Evolutionary conservation across 2,329 filamentous ascomycete species (phyloP), one percentile per base, ranked within the genome.

Genomic region (Epichloe uncinata): DNA sequence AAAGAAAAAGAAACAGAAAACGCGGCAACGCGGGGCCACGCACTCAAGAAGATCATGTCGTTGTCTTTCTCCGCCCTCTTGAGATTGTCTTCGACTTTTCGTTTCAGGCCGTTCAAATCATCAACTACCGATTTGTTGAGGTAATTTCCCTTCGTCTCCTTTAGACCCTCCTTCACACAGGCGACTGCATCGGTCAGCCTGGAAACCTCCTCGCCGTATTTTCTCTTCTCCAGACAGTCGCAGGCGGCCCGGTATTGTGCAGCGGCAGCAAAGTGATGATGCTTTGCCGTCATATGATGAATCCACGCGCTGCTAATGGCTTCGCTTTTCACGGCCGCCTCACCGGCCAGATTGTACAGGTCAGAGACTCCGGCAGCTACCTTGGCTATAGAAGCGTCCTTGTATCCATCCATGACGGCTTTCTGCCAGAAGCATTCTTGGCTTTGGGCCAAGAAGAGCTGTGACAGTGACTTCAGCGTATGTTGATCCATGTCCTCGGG

Each of bases 391-490:
- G 85, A 87, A 1, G 82, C 85, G 63, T 98, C 93, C 65, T 95
- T 96, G 69, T 95, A 81, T 22, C 84, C 82, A 63, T 96, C 91
- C 71, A 94, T 90, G 52, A 95, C 90, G 1, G 93, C 91, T 64
- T 95, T 97, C 58, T 93, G 85, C 93, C 93, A 98, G 67, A 93
- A 97, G 63, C 90, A 97, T 69, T 98, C 93, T 63, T 98, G 93
- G 30, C 85, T 90, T 64, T 98, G 89, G 1, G 90, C 91, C 9
- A 98, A 75, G 64, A 95, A 81, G 33, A 98, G 74, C 63, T 91
- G 80, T 57, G 86, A 79, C 43, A 97, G 69, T 48, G 87, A 87
- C 59, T 91, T 85, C 45, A 98, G 73, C 0, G 90, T 96, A 60
- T 86, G 78, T 47, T 81, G 77, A 59, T 98, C 93, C 89, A 98